These are phyloP conservation scores for Solanum microdontum DNA, from an alignment of 257 asterid genomes.

Conservation along the genomic window DNA sequence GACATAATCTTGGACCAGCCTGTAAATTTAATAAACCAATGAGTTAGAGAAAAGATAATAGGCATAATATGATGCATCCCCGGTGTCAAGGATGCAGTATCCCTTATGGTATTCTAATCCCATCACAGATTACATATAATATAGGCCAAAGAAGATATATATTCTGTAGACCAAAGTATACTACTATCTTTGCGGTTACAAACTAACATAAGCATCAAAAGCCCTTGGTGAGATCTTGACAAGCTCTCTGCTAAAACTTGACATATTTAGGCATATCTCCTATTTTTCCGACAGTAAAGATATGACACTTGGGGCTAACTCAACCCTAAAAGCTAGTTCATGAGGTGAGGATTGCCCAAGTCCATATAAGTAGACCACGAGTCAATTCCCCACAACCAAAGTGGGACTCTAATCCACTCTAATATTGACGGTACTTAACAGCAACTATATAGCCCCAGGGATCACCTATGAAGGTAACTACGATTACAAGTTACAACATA, in stretches of 20 bases:
- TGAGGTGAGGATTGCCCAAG: neutral
- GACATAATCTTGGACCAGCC: slow-evolving; percentile 65
- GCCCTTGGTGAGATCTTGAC: neutral
- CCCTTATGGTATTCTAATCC: neutral
- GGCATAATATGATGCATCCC: neutral
- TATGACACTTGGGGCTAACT: neutral
- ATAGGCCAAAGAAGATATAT: neutral
- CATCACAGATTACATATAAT: neutral
- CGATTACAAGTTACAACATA: neutral
- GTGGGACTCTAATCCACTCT: neutral
- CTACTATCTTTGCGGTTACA: neutral
- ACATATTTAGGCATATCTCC: neutral
- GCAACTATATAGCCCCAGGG: neutral
- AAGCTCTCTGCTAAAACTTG: neutral
- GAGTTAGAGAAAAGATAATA: neutral
- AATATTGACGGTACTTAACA: neutral
- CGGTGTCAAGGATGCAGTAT: neutral
- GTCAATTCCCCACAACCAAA: neutral
- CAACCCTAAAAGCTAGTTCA: neutral
- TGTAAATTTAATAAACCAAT: slow-evolving; percentile 4
- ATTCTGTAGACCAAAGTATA: neutral
- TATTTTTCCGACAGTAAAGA: neutral
- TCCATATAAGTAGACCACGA: neutral
- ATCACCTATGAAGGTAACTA: neutral
- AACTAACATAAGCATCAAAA: neutral